phyloP scores from a whole-genome alignment of 495 filamentous ascomycete species.

The Echria macrotheca region DNA sequence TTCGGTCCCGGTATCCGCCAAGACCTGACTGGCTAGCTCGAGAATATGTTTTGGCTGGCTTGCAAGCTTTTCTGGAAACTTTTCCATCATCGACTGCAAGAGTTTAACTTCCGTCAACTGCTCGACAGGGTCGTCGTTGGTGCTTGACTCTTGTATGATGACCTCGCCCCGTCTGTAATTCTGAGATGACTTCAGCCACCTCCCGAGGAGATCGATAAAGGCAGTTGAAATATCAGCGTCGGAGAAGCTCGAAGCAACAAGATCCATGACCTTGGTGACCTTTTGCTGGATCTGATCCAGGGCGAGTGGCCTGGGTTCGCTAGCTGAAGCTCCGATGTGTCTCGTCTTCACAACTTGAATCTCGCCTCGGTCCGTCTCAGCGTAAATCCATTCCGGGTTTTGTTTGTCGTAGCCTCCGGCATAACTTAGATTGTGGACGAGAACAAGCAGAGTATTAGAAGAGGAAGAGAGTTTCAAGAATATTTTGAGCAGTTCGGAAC shows the following conservation, averaged over 20 bases:
- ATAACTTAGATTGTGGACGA: slow-evolving; percentile 40
- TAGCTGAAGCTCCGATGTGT: slow-evolving; percentile 2
- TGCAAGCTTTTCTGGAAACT: slow-evolving; percentile 62
- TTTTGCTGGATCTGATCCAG: slow-evolving; percentile 43
- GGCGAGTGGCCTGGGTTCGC: slow-evolving; percentile 6
- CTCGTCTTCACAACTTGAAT: slow-evolving; percentile 27
- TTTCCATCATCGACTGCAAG: slow-evolving; percentile 61
- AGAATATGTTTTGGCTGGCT: slow-evolving; percentile 57
- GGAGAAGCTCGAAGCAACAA: slow-evolving; percentile 48
- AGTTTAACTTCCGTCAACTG: slow-evolving; percentile 57
- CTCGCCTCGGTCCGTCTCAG: slow-evolving; percentile 16
- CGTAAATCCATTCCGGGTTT: slow-evolving; percentile 34
- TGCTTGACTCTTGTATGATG: slow-evolving; percentile 26
- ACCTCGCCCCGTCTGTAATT: slow-evolving; percentile 8
- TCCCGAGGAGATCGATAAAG: slow-evolving; percentile 58
- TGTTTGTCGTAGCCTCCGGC: slow-evolving; percentile 27
- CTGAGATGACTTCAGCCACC: slow-evolving; percentile 48
- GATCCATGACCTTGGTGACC: slow-evolving; percentile 47
- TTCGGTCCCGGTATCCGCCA: slow-evolving; percentile 28
- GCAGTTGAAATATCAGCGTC: slow-evolving; percentile 56
- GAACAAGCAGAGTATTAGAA: slow-evolving; percentile 31
- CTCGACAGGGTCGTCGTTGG: slow-evolving; percentile 36
- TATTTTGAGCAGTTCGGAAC: slow-evolving; percentile 39
- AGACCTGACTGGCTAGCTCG: slow-evolving; percentile 54
- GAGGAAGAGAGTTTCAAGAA: slow-evolving; percentile 43